Evolutionary conservation across 2,329 filamentous ascomycete genomes (phyloP), one percentile per base, ranked within the genome.

Genomic region (Neurospora sp.): DNA sequence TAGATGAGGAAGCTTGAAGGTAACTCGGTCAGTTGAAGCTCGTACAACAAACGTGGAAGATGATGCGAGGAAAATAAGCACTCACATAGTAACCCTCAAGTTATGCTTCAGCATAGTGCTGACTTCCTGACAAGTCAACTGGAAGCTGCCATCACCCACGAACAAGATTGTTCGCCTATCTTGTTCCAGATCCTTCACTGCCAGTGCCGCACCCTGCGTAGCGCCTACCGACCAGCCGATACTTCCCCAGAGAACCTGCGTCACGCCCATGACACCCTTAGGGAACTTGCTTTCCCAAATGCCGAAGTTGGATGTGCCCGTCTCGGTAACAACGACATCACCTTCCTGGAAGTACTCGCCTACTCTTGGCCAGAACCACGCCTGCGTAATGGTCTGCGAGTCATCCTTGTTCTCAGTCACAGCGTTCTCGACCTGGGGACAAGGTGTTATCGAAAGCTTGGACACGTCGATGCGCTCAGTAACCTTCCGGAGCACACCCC

Each of bases 221-320:
- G 86, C 86, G 70, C 85, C 85, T 19, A 88, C 85, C 4, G 86
- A 86, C 85, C 86, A 89, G 28, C 86, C 86, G 71, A 89, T 88
- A 73, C 85, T 87, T 81, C 92, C 78, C 92, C 93, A 81, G 13
- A 96, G 87, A 2, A 92, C 90, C 77, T 96, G 93, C 68, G 88
- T 93, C 76, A 97, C 87, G 19, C 91, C 91, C 8, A 87, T 92
- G n/a, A 94, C 91, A n/a, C 86, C 85, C 2, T 83, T 78, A 0
- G 93, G 93, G 81, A 97, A 96, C 58, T 87, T 87, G 4, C 93
- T 94, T 70, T 94, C 92, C 88, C 91, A 93, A 76, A 96, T 92
- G 70, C 93, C 93, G 78, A 96, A 95, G 81, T 93, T 95, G 70
- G 93, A 85, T 0, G 93, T 97, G 46, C 93, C 93, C 2, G 93